A percentile compares a stretch with the other conserved stretches of the same genome.
Conservation (phyloP, 306 rosid species). For the Prinsepia uniflora region DNA sequence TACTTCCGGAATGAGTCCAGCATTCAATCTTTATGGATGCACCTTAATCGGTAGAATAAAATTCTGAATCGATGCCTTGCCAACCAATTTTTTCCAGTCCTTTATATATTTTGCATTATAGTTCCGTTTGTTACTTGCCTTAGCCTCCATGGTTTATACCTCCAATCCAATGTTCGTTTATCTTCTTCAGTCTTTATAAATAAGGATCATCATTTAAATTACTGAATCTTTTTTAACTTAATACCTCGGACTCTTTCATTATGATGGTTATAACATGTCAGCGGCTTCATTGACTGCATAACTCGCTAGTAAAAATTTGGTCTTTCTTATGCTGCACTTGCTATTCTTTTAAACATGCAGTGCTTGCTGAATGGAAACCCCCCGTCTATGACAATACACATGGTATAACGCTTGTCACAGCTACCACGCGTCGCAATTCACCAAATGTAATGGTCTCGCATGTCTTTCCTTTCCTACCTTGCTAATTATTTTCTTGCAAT, state of each 20-base stretch:
- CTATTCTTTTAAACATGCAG: slow-evolving; percentile 38
- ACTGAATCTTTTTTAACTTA: too few species aligned
- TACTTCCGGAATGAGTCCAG: slow-evolving; percentile 90
- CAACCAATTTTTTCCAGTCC: not conserved
- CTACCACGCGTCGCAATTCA: slow-evolving; percentile 80
- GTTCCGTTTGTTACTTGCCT: too few species aligned
- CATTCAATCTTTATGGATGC: slow-evolving; percentile 79
- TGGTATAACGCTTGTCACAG: slow-evolving; percentile 71
- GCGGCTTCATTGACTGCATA: slow-evolving; percentile 3
- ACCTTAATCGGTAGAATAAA: slow-evolving; percentile 62
- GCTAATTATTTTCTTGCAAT: not conserved
- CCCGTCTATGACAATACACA: slow-evolving; percentile 73
- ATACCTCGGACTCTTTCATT: too few species aligned
- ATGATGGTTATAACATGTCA: too few species aligned
- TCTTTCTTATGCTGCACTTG: slow-evolving; percentile 9
- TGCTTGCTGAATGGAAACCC: slow-evolving; percentile 91
- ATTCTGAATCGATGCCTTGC: slow-evolving; percentile 12
- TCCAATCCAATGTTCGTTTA: too few species aligned
- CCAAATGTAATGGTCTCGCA: slow-evolving; percentile 59
- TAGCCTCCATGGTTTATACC: too few species aligned
- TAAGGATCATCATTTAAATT: too few species aligned
- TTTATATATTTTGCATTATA: too few species aligned
- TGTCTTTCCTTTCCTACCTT: not conserved
- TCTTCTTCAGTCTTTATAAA: too few species aligned
- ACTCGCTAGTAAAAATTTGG: not conserved